Conservation (phyloP, 257 asterid species). For the Nicotiana paniculata region DNA sequence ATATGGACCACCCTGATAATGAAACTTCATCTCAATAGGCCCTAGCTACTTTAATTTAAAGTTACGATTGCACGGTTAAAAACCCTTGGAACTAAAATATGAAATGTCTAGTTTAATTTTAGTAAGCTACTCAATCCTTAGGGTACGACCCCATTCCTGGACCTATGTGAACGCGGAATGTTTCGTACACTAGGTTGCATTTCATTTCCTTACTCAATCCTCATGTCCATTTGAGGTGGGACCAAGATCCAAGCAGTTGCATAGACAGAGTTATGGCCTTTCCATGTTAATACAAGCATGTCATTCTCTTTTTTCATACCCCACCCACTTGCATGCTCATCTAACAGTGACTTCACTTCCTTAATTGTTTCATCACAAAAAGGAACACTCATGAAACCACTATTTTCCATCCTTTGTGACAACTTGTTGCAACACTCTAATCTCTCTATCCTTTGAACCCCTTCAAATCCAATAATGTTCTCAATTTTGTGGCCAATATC, state of each 20-base stretch:
- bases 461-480: conserved; percentile 58
- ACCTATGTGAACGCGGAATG: no score
- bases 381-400: conserved; percentile 38
- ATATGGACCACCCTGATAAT: background rate
- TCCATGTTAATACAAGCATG: conserved; percentile 70
- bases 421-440: conserved; percentile 34
- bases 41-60: background rate
- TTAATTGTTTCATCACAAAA: conserved; percentile 50
- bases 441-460: conserved; percentile 51
- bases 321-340: conserved; percentile 86
- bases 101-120: background rate
- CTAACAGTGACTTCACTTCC: conserved; percentile 55
- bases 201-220: background rate
- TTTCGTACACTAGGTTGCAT: no score
- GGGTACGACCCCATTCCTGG: no score
- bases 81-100: background rate
- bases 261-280: conserved; percentile 64
- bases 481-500: conserved; percentile 71
- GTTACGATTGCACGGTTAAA: background rate
- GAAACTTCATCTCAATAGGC: background rate
- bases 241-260: conserved; percentile 52
- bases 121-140: background rate
- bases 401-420: conserved; percentile 44
- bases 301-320: conserved; percentile 82
- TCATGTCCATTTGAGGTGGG: conserved; percentile 21